These are phyloP conservation scores for Dicorynia guianensis DNA, from an alignment of 306 rosid genomes.

Conservation along the genomic window DNA sequence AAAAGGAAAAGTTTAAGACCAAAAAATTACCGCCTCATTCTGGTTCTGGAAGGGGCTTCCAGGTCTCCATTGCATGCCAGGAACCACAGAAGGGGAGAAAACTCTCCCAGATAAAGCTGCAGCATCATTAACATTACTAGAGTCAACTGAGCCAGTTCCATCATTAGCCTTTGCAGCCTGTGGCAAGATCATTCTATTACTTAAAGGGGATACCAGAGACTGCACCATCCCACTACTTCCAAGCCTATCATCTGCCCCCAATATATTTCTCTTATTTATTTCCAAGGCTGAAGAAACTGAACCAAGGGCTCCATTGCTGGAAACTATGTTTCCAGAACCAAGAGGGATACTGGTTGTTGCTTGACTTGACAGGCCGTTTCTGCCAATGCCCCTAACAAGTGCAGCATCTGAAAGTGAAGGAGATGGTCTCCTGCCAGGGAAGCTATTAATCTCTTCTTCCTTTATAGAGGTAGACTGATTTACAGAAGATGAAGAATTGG, in stretches of 20 bases:
- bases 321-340: slow-evolving; percentile 66
- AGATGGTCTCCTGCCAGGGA: slow-evolving; percentile 81
- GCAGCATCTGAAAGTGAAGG: slow-evolving; percentile 88
- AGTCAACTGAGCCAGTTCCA: slow-evolving; percentile 69
- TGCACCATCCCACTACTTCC: slow-evolving; percentile 80
- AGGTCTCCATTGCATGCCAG: slow-evolving; percentile 98
- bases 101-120: slow-evolving; percentile 74
- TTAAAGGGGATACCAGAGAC: slow-evolving; percentile 75
- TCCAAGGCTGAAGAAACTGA: slow-evolving; percentile 74
- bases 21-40: slow-evolving; percentile 68
- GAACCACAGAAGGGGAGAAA: slow-evolving; percentile 79
- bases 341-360: slow-evolving; percentile 63
- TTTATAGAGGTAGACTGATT: slow-evolving; percentile 65
- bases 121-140: slow-evolving; percentile 68
- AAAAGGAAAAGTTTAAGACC: slow-evolving; percentile 5
- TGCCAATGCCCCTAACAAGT: slow-evolving; percentile 64
- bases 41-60: slow-evolving; percentile 88
- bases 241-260: slow-evolving; percentile 86
- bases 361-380: slow-evolving; percentile 74
- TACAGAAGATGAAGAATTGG: slow-evolving; percentile 58
- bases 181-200: slow-evolving; percentile 73
- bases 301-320: slow-evolving; percentile 71
- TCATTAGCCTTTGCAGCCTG: slow-evolving; percentile 75
- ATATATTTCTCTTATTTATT: slow-evolving; percentile 73
- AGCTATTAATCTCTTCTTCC: slow-evolving; percentile 79